Evolutionary conservation across 192 early-diverging fungal species (phyloP).

Genomic region (Umbelopsis sp.): DNA sequence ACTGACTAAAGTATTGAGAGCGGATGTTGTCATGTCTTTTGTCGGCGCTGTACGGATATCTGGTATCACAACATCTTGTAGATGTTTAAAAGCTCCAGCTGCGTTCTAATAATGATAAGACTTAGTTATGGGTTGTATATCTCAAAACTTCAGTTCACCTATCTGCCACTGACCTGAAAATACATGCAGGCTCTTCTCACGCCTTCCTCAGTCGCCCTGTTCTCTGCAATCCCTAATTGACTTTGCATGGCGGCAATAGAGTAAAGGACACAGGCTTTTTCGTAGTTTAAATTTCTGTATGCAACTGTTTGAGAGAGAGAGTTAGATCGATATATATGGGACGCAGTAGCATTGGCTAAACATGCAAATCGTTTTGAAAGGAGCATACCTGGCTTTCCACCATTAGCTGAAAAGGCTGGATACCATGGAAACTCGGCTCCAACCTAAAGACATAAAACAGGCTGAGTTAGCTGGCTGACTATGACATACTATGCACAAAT

Average conservation of each 20-base stretch:
- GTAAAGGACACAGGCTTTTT: constrained; percentile 83
- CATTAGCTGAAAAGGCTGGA: constrained; percentile 64
- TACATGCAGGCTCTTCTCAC: constrained; percentile 74
- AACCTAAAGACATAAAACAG: constrained; percentile 39
- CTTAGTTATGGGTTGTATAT: neutral
- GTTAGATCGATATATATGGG: neutral
- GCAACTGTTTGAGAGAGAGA: constrained; percentile 44
- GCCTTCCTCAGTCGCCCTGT: constrained; percentile 71
- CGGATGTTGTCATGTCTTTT: constrained; percentile 67
- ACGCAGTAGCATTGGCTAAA: constrained; percentile 3
- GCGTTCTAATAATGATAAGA: constrained; percentile 55
- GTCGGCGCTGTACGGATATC: constrained; percentile 69
- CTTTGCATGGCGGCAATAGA: constrained; percentile 87
- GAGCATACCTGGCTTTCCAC: constrained; percentile 48
- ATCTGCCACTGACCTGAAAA: constrained; percentile 67
- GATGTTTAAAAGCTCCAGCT: constrained; percentile 74
- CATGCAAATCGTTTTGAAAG: neutral
- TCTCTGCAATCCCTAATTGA: constrained; percentile 73
- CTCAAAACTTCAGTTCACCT: neutral
- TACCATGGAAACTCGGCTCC: constrained; percentile 75
- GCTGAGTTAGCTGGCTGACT: constrained; percentile 8
- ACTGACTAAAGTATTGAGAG: constrained; percentile 68
- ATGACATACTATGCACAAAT: constrained; percentile 5
- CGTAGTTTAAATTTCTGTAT: constrained; percentile 78
- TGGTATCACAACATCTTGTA: constrained; percentile 60